Evolutionary conservation across 2,329 filamentous ascomycete genomes (phyloP), one percentile per base, ranked within the genome.

Genomic region (Pyrenochaeta sp.): DNA sequence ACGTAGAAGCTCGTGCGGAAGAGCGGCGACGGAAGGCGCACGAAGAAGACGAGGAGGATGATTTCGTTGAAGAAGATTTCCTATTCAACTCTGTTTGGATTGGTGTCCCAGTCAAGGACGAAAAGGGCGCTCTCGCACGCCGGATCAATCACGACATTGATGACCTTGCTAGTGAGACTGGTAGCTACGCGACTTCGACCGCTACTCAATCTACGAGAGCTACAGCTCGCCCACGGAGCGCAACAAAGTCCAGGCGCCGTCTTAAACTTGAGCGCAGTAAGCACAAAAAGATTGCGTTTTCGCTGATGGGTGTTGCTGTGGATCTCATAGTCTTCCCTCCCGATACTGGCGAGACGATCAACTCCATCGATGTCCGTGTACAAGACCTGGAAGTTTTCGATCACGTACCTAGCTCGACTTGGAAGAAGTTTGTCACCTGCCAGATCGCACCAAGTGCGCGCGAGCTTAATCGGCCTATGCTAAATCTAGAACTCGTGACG

Each of bases 1-100:
- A 96, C 52, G 90, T 99, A 1, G 92, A 99, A 77, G 83, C 84
- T 43, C 92, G 90, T 74, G 93, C 92, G 1, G 88, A 90, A 46
- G 91, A 97, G 73, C 88, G 90, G 54, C 86, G 87, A 52, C 81
- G 86, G 58, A 82, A 85, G 52, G 75, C 82, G 71, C 74, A 86
- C 77, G 90, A 89, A 52, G 89, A 88, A 36, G 65, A 71, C 6
- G 91, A 96, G 48, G 73, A 77, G 5, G 68, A 76, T 30, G 71
- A 75, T 32, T 76, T 91, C 88, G 12, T 91, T 91, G 96, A 98
- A 77, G 93, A 92, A 5, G 96, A 99, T 74, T 96, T 96, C 67
- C 83, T 99, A 15, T 99, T 99, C 84, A 98, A 99, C 75, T 99
- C 95, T 0, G 97, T 99, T 53, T 99, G 97, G 80, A 97, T 99